These are phyloP conservation scores for Scedosporium dehoogii DNA, from an alignment of 2,329 filamentous ascomycete species.

Conservation along the genomic window DNA sequence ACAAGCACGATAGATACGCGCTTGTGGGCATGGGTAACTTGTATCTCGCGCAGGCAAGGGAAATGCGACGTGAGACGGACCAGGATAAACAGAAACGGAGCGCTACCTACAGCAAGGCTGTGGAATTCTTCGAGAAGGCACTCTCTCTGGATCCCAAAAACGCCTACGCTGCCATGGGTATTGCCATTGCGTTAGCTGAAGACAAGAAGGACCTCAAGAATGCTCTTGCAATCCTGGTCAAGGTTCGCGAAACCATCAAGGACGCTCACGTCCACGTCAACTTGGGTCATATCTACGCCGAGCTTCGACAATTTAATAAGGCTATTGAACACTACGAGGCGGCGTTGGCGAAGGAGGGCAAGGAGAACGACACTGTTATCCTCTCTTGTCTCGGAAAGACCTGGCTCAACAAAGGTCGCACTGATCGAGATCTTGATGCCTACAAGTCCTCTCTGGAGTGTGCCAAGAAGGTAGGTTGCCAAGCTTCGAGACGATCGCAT, in stretches of 20 bases:
- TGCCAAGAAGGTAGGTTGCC: conserved; percentile 46
- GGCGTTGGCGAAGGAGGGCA: conserved; percentile 69
- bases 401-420: conserved; percentile 71
- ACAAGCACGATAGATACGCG: conserved; percentile 97
- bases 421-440: conserved; percentile 46
- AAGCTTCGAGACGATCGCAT: background rate
- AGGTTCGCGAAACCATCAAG: conserved; percentile 80
- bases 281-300: conserved; percentile 83
- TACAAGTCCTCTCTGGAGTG: conserved; percentile 49
- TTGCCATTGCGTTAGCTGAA: conserved; percentile 88
- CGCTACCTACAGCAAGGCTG: conserved; percentile 78
- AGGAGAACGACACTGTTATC: conserved; percentile 63
- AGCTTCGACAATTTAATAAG: conserved; percentile 80
- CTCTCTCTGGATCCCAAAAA: conserved; percentile 91
- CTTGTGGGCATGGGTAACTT: conserved; percentile 96
- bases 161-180: conserved; percentile 89
- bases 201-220: conserved; percentile 82
- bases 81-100: conserved; percentile 84
- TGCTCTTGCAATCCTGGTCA: conserved; percentile 80
- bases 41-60: conserved; percentile 74
- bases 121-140: conserved; percentile 98
- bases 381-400: conserved; percentile 79
- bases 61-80: conserved; percentile 88
- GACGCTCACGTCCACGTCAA: conserved; percentile 87
- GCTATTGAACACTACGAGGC: conserved; percentile 93